Base-by-base conservation (phyloP, 352 stramenopile species). In the Globisporangium uncinulatum region DNA sequence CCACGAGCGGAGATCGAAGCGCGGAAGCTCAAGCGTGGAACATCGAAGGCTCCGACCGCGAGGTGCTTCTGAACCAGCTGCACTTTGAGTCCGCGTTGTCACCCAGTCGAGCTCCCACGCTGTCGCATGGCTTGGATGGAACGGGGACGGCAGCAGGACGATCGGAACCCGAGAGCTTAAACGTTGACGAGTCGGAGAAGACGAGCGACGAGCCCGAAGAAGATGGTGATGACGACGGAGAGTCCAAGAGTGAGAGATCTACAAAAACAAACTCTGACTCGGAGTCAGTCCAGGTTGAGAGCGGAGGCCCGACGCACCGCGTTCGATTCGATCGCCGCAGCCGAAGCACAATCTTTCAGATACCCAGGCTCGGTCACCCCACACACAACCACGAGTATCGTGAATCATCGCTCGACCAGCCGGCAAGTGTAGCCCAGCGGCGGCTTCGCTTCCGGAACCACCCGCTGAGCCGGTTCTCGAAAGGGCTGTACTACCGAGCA, bases 401-500 rank as follows among this genome's bases (percentile, higher is more conserved):
- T 31, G 39, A 54, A 0, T 59, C 59, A 10, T 21, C 51, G 29
- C 32, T 66, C 4, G 55, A 73, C 3, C 54, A 66, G 19, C 72
- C 73, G n/a, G 68, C 74, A 58, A 86, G 73, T 41, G 5, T 86
- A 7, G 29, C 73, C 29, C 66, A 73, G 7, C 53, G 66, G 43
- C 61, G 62, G 29, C 56, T 84, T 1, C 64, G 53, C 17, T 79
- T 84, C 56, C 76, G 66, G 51, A 80, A 83, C 49, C 65, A 74
- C 14, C 72, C 71, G 4, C 42, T 70, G 14, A 72, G 52, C 34
- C 34, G 69, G 8, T 63, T 86, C 15, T 70, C 71, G 31, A 84
- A 72, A 21, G 70, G 76, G 2, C 39, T 84, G 37, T 86, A 86
- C 45, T 82, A 86, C 32, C 62, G 66, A 19, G 76, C 76, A 10